A percentile compares a stretch with the other conserved stretches of the same genome.
Conservation (phyloP, 331 rosid genomes). For the Pyracantha coccinea region DNA sequence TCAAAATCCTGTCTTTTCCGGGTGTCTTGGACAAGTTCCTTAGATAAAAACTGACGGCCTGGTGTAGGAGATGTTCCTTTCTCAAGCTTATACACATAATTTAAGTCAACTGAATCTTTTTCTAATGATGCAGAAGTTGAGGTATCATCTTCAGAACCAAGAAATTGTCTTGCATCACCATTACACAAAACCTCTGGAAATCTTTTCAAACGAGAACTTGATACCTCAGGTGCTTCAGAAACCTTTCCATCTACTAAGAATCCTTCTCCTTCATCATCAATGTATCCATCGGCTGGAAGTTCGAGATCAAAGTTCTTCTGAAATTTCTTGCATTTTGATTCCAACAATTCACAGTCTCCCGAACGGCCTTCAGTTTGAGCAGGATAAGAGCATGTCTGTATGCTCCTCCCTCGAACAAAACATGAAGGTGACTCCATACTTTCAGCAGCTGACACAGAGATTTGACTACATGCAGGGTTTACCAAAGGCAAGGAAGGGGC, state of each 20-base stretch:
- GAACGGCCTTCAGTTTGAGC: conserved; percentile 23
- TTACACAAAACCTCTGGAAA: conserved; percentile 24
- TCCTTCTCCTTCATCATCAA: conserved; percentile 41
- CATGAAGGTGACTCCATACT: conserved; percentile 22
- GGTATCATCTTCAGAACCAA: not conserved
- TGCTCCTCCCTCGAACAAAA: conserved; percentile 31
- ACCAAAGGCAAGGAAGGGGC: conserved; percentile 32
- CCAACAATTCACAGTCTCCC: conserved; percentile 18
- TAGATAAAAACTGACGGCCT: conserved; percentile 10
- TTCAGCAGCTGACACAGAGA: conserved; percentile 25
- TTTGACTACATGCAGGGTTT: conserved; percentile 18
- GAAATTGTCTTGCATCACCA: conserved; percentile 23
- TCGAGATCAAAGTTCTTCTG: conserved; percentile 67
- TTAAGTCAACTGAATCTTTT: conserved; percentile 36
- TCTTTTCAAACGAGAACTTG: conserved; percentile 31
- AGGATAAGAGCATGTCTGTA: conserved; percentile 15
- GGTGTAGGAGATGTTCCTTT: conserved; percentile 20
- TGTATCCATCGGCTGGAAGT: conserved; percentile 56
- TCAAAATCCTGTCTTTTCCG: conserved; percentile 16
- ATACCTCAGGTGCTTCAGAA: conserved; percentile 21
- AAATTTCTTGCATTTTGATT: conserved; percentile 39
- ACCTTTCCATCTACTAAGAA: conserved; percentile 20
- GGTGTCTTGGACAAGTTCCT: conserved; percentile 20
- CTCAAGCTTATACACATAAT: conserved; percentile 22
- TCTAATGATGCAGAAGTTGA: conserved; percentile 12